These are phyloP conservation scores for Amanita rubescens DNA, from an alignment of 768 basidiomycete species.

Conservation along the genomic window DNA sequence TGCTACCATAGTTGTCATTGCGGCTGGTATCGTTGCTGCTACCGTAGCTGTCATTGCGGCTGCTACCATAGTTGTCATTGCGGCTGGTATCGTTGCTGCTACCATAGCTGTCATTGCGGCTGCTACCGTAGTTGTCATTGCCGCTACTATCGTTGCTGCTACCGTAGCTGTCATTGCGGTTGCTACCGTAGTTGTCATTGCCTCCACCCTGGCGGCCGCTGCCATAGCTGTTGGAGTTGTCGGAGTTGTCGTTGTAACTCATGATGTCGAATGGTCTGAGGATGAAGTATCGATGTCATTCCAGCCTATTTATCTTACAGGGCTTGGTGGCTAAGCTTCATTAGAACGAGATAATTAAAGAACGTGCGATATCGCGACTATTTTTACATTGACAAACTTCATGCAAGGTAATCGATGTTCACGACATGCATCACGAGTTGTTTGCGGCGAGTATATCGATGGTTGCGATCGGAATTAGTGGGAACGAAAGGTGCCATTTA, in stretches of 20 bases:
- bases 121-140: background rate
- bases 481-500: background rate
- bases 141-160: background rate
- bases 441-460: background rate
- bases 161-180: background rate
- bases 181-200: background rate
- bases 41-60: background rate
- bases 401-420: background rate
- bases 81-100: too few species aligned
- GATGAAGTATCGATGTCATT: background rate
- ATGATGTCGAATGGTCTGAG: background rate
- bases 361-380: background rate
- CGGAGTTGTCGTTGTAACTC: background rate
- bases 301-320: slow-evolving; percentile 3
- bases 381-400: background rate
- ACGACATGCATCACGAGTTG: background rate
- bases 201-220: background rate
- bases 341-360: background rate
- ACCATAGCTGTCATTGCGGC: too few species aligned
- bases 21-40: background rate
- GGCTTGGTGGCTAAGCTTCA: background rate
- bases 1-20: background rate
- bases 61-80: background rate
- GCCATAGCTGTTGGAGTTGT: background rate
- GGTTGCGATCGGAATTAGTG: background rate